Base-by-base conservation (phyloP, 2,329 filamentous ascomycete genomes). In the Periconia digitata region DNA sequence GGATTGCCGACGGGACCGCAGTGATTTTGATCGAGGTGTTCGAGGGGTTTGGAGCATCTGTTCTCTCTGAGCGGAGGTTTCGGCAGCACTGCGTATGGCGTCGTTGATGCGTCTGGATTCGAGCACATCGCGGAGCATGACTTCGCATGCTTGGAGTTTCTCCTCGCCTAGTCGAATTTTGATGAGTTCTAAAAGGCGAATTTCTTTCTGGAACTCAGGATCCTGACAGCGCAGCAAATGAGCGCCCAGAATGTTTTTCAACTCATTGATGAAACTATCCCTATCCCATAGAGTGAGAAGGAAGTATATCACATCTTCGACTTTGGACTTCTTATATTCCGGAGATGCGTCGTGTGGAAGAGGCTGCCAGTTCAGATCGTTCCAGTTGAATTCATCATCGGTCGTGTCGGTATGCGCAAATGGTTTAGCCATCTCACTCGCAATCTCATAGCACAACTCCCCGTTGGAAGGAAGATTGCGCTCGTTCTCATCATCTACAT, bases 211-310 rank as follows among this genome's bases (percentile, higher is more conserved):
- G 59, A 91, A 95, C 20, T 82, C 78, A 1, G 70, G 64, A 16
- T 81, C 77, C 51, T 86, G 85, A 40, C 82, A 83, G 49, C 78
- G 76, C 16, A 85, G 72, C 3, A 99, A 75, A 40, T 92, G 85
- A 53, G 95, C 90, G 5, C 89, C 89, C n/a, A 99, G 82, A 37
- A 95, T 89, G 44, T 81, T 85, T 64, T 96, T 91, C 53, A 99
- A 87, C 68, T 97, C 92, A 59, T 91, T 95, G 71, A 96, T 94
- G 65, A 97, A 97, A 39, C 96, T 92, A 58, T 92, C 90, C 16
- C 88, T 87, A 12, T 96, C 92, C 58, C 96, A 89, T 0, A 95
- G 84, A 49, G 85, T 87, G 58, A 97, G 89, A 37, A 99, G 77
- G 44, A 91, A 95, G 44, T 91, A 91, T 48, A 97, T 90, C 12